Conservation (phyloP, 768 basidiomycete genomes). For the Suillus plorans region DNA sequence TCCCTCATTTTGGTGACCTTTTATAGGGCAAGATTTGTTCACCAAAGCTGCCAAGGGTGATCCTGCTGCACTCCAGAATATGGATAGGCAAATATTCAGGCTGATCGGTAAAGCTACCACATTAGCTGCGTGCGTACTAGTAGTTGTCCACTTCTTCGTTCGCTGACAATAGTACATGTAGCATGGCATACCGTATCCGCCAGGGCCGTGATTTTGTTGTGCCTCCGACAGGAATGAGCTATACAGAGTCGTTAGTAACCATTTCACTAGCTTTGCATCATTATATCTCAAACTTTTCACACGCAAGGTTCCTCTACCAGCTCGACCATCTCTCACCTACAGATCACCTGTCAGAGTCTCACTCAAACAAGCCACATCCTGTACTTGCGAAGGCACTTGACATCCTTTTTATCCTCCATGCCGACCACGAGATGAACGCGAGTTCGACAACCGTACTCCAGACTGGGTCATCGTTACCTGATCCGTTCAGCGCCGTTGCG, state of each 20-base stretch:
- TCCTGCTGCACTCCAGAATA: constrained; percentile 62
- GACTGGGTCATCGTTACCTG: constrained; percentile 85
- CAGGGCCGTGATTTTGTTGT: constrained; percentile 87
- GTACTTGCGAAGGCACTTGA: constrained; percentile 87
- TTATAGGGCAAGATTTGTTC: constrained; percentile 71
- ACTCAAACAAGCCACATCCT: constrained; percentile 70
- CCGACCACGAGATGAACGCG: constrained; percentile 90
- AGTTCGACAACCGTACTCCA: constrained; percentile 85
- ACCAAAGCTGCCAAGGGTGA: constrained; percentile 70
- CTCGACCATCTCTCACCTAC: constrained; percentile 69
- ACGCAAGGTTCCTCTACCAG: constrained; percentile 78
- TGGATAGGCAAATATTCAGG: constrained; percentile 93
- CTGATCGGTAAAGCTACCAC: constrained; percentile 88
- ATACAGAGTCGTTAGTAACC: constrained; percentile 67
- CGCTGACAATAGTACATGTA: constrained; percentile 24
- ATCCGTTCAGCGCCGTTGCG: constrained; percentile 87
- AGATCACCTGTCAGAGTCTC: constrained; percentile 35
- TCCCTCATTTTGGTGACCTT: neutral
- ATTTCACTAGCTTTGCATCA: neutral
- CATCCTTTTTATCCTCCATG: constrained; percentile 83
- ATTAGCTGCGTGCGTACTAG: constrained; percentile 66
- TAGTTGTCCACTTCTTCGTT: neutral
- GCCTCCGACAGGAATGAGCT: constrained; percentile 80
- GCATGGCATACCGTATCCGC: constrained; percentile 91
- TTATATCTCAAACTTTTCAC: neutral